Conservation (phyloP, 441 rosid genomes). For the Pelargonium australe region DNA sequence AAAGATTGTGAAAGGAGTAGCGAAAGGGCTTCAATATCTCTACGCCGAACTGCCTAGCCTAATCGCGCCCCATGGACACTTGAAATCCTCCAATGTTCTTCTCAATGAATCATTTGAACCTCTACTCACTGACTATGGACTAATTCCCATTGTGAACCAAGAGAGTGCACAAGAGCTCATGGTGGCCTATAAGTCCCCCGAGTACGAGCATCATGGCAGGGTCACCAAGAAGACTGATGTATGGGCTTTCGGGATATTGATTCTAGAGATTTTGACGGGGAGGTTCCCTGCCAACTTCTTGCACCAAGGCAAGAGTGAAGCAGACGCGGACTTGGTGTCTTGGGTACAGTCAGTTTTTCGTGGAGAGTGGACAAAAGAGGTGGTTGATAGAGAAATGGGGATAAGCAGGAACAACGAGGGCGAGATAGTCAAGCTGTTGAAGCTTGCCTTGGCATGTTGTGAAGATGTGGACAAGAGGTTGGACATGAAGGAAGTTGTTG, state of each 20-base stretch:
- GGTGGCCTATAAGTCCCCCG: constrained; percentile 8
- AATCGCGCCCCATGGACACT: constrained; percentile 74
- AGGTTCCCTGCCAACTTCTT: background rate
- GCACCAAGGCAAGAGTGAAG: background rate
- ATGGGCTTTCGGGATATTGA: constrained; percentile 1
- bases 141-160: background rate
- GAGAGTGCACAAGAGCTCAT: background rate
- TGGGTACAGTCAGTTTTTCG: background rate
- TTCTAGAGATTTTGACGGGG: constrained; percentile 1
- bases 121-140: constrained; percentile 11
- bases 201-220: background rate
- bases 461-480: constrained; percentile 5
- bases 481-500: constrained; percentile 1
- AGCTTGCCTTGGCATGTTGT: background rate
- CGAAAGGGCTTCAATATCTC: constrained; percentile 62
- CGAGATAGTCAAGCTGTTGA: constrained; percentile 8
- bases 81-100: constrained; percentile 88
- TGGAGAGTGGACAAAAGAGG: constrained; percentile 4
- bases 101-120: constrained; percentile 54
- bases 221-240: constrained; percentile 2
- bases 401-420: background rate
- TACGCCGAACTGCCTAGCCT: constrained; percentile 58
- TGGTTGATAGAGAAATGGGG: background rate
- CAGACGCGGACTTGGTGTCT: background rate
- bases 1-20: constrained; percentile 68